A percentile compares a stretch with the other conserved stretches of the same genome.
These are phyloP conservation scores for Podospora pseudoanserina DNA, from an alignment of 495 filamentous ascomycete genomes.

Conservation along the genomic window DNA sequence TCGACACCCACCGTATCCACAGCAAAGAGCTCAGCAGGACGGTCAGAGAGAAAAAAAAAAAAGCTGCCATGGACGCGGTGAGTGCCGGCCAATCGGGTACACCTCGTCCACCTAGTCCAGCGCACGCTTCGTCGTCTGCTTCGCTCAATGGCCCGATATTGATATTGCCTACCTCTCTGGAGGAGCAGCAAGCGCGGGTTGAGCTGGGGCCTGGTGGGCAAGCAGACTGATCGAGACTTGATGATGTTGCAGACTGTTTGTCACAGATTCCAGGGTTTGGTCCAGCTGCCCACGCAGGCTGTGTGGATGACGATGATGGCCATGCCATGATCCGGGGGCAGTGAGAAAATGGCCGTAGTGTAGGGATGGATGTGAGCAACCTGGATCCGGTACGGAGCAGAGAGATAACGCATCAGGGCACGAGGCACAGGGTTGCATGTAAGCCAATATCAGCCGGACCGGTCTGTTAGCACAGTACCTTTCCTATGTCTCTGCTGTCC, in stretches of 20 bases:
- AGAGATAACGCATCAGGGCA: constrained; percentile 18
- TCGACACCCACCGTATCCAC: constrained; percentile 15
- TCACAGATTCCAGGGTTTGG: constrained; percentile 17
- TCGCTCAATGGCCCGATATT: not conserved
- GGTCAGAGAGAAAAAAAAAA: constrained; percentile 11
- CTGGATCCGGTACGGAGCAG: constrained; percentile 9
- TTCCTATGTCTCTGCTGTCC: not conserved
- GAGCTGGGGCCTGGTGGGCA: not conserved
- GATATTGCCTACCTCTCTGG: not conserved
- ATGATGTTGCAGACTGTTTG: constrained; percentile 10
- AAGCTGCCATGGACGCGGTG: not conserved
- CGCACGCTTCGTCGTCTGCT: not conserved
- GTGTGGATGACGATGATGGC: not conserved
- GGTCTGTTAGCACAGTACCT: constrained; percentile 19
- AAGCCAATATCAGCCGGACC: constrained; percentile 17
- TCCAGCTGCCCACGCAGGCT: not conserved
- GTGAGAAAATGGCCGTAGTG: not conserved
- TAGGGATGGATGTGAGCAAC: not conserved
- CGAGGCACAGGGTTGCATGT: constrained; percentile 15
- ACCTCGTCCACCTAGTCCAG: not conserved
- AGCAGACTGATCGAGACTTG: not conserved
- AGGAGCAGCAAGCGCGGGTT: constrained; percentile 15
- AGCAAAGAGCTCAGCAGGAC: constrained; percentile 10
- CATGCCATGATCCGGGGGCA: not conserved
- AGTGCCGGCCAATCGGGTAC: constrained; percentile 17